Evolutionary conservation across 345 rosid genomes (phyloP), one percentile per base, ranked within the genome.

Genomic region (Lepidium africanum): DNA sequence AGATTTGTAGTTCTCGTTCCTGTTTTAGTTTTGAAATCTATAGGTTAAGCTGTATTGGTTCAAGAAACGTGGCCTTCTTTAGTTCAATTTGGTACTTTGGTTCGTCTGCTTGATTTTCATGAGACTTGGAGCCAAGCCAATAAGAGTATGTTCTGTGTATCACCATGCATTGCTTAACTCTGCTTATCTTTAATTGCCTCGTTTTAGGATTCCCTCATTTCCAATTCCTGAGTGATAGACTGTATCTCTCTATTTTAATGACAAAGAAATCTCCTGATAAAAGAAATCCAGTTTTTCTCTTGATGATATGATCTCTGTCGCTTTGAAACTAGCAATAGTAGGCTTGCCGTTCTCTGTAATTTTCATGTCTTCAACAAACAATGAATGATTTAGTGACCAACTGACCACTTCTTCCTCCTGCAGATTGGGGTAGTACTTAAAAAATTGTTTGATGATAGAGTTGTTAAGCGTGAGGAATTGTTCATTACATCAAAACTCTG

Each of bases 401-500:
- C n/a, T n/a, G n/a, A n/a, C n/a, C n/a, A n/a, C n/a, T n/a, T n/a
- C n/a, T n/a, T n/a, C n/a, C n/a, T n/a, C n/a, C n/a, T n/a, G n/a
- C n/a, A n/a, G n/a, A n/a, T n/a, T n/a, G n/a, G n/a, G 23, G 23
- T 21, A 40, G 92, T 76, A 5, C 58, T 87, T 57, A 86, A 82
- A 81, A 79, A 84, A 67, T 67, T 90, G 52, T 86, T 87, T 65
- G 79, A 82, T 23, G 90, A 83, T 39, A 84, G 87, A 4, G 88
- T 87, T 35, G 88, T 90, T 46, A 86, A 87, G 75, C 88, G 96
- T 10, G 87, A 86, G 70, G 94, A 87, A 38, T 27, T 90, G 59
- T 87, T 83, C 57, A 76, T 90, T 72, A 90, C 94, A 52, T 90
- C 94, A 40, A 86, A 87, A 59, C 94, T 87, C 77, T 83, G 92